phyloP scores from a whole-genome alignment of 768 basidiomycete genomes.

The Psilocybe cubensis region DNA sequence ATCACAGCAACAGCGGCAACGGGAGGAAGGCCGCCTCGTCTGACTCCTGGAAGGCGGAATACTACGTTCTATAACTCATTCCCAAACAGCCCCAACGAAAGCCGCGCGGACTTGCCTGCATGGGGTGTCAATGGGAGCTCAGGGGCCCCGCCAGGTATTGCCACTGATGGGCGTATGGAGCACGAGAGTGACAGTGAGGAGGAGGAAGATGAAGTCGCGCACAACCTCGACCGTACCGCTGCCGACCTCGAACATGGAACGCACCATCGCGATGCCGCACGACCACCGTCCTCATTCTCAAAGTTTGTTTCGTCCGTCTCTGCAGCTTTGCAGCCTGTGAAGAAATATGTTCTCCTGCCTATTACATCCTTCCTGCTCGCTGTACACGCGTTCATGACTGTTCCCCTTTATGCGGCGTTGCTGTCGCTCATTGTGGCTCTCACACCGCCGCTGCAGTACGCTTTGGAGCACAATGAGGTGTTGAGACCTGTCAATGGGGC shows the following conservation, averaged over 20 bases:
- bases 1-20: too few species aligned
- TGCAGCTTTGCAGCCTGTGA: too few species aligned
- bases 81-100: conserved; percentile 58
- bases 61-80: conserved; percentile 66
- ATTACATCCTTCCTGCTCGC: background rate
- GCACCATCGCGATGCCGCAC: background rate
- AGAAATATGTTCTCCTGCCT: too few species aligned
- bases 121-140: conserved; percentile 21
- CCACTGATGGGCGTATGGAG: background rate
- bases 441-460: conserved; percentile 61
- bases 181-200: background rate
- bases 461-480: conserved; percentile 53
- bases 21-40: background rate
- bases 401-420: conserved; percentile 4
- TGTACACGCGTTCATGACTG: conserved; percentile 3
- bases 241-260: background rate
- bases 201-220: background rate
- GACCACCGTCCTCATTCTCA: background rate
- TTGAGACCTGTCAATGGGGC: conserved; percentile 72
- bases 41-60: conserved; percentile 22
- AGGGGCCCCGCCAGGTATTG: conserved; percentile 22
- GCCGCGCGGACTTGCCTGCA: conserved; percentile 34
- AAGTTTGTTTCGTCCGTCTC: background rate
- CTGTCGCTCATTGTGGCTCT: conserved; percentile 1
- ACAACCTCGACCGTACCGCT: background rate